A percentile compares a stretch with the other conserved stretches of the same genome.
Conservation (phyloP, 2,329 filamentous ascomycete species). For the Colletotrichum karsti region DNA sequence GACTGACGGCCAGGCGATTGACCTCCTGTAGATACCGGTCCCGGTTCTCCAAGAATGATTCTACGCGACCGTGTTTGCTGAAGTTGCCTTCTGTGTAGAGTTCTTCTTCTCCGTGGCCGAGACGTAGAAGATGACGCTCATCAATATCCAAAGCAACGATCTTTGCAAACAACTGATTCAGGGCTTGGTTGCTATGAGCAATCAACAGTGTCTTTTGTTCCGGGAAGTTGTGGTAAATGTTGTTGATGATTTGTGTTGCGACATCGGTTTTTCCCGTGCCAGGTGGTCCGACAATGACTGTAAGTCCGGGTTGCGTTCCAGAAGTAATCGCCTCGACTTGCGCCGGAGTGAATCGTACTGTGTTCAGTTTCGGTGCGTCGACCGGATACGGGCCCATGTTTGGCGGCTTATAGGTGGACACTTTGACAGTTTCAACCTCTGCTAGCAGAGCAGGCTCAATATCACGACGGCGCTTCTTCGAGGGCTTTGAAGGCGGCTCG, state of each 20-base stretch:
- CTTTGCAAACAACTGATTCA: constrained; percentile 98
- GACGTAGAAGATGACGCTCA: constrained; percentile 87
- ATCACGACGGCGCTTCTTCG: constrained; percentile 89
- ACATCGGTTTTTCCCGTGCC: constrained; percentile 99
- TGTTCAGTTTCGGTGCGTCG: constrained; percentile 83
- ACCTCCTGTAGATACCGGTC: constrained; percentile 83
- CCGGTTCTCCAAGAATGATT: constrained; percentile 92
- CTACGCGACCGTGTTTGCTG: constrained; percentile 93
- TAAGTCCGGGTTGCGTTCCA: constrained; percentile 92
- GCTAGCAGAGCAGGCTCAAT: constrained; percentile 71
- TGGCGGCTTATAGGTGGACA: constrained; percentile 88
- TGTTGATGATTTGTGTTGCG: constrained; percentile 97
- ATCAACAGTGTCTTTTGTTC: constrained; percentile 90
- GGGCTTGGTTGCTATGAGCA: constrained; percentile 96
- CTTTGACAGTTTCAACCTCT: constrained; percentile 75
- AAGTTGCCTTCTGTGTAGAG: constrained; percentile 87
- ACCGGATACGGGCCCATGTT: constrained; percentile 91
- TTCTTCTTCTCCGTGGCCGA: constrained; percentile 96
- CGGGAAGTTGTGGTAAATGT: constrained; percentile 98
- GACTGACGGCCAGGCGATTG: constrained; percentile 82
- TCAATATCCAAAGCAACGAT: constrained; percentile 97
- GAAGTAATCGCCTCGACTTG: constrained; percentile 94
- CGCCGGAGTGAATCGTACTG: constrained; percentile 86
- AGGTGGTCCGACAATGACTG: constrained; percentile 92
- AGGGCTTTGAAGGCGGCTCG: constrained; percentile 63